Evolutionary conservation across 139 green algal species (phyloP).

Genomic region (Limnomonas spitsbergensis): DNA sequence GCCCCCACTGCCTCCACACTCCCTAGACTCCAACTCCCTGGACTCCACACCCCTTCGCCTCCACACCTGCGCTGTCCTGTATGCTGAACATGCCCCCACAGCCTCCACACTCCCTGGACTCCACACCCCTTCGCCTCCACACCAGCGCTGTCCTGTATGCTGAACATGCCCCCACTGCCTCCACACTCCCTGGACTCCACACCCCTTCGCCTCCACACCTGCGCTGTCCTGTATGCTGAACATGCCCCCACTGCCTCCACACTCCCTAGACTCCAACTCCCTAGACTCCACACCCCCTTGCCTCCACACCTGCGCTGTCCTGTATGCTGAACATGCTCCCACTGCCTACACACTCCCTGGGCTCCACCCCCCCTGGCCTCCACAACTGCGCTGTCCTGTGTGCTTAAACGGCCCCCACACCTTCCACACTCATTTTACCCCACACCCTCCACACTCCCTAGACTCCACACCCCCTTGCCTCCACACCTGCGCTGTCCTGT

Average conservation of each 20-base stretch:
- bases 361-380: slow-evolving; percentile 69
- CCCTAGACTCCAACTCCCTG: no score
- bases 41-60: slow-evolving; percentile 16
- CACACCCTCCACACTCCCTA: no score
- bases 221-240: slow-evolving; percentile 80
- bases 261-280: slow-evolving; percentile 84
- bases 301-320: slow-evolving; percentile 44
- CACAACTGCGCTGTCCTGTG: slow-evolving; percentile 57
- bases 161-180: slow-evolving; percentile 93
- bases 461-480: slow-evolving; percentile 19
- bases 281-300: slow-evolving; percentile 67
- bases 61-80: slow-evolving; percentile 53
- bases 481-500: slow-evolving; percentile 53
- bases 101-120: no score
- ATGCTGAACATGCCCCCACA: slow-evolving; percentile 93
- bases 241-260: slow-evolving; percentile 87
- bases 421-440: no score
- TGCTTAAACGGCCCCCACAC: slow-evolving; percentile 89
- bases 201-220: slow-evolving; percentile 51
- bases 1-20: no score
- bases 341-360: no score
- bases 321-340: slow-evolving; percentile 91
- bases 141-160: slow-evolving; percentile 63
- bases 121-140: no score
- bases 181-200: no score